Evolutionary conservation across 2,329 filamentous ascomycete species (phyloP).

Genomic region (Fusarium cyanostomum): DNA sequence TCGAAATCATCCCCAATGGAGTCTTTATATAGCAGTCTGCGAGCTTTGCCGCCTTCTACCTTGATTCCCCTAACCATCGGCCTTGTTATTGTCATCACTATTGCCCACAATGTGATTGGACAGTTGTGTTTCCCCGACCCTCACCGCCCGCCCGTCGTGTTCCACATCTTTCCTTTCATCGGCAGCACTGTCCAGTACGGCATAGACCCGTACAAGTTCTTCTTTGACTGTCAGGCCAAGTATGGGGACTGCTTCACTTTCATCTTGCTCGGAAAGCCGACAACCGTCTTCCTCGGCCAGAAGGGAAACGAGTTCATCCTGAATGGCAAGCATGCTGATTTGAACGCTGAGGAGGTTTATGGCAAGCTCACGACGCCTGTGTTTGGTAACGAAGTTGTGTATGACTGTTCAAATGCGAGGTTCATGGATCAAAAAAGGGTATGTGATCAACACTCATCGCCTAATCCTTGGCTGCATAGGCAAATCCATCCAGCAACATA

Average conservation of each 20-base stretch:
- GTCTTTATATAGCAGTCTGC: background rate
- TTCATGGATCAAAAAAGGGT: conserved; percentile 97
- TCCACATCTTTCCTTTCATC: conserved; percentile 82
- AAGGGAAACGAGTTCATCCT: conserved; percentile 90
- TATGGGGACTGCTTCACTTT: conserved; percentile 93
- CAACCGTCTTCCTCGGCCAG: conserved; percentile 82
- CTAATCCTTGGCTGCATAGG: too few relatives aligned
- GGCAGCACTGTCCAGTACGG: conserved; percentile 93
- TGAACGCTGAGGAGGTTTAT: conserved; percentile 92
- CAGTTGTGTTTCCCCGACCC: conserved; percentile 84
- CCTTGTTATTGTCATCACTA: conserved; percentile 59
- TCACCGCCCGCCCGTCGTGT: conserved; percentile 81
- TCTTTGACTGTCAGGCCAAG: conserved; percentile 77
- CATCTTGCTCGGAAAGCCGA: conserved; percentile 84
- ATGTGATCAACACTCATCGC: conserved; percentile 28
- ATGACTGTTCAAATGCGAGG: conserved; percentile 89
- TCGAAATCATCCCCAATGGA: conserved; percentile 9
- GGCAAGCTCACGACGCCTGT: conserved; percentile 75
- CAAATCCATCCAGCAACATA: accelerated
- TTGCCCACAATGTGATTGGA: conserved; percentile 79
- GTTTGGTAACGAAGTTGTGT: conserved; percentile 86
- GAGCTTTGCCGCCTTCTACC: conserved; percentile 7
- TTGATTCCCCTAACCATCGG: conserved; percentile 53
- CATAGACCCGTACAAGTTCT: conserved; percentile 91
- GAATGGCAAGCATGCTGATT: conserved; percentile 87